phyloP scores from a whole-genome alignment of 768 basidiomycete genomes.

The Russula virescens region DNA sequence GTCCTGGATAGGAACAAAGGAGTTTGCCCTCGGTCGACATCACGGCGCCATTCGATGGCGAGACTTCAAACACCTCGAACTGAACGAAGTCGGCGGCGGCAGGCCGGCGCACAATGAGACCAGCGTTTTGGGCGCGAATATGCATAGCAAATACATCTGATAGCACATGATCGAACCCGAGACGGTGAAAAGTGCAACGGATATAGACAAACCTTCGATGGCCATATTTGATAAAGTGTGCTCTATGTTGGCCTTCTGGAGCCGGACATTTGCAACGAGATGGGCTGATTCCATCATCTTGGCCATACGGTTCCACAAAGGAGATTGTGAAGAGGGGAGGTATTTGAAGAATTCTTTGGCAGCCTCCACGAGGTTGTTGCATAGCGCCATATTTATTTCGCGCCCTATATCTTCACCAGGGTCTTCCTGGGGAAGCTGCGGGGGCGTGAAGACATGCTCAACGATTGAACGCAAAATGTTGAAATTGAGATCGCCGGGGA shows the following conservation, averaged over 20 bases:
- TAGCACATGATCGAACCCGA: neutral
- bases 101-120: neutral
- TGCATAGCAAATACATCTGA: constrained; percentile 11
- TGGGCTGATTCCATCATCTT: neutral
- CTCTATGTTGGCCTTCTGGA: neutral
- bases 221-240: neutral
- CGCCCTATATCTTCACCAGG: neutral
- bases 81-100: neutral
- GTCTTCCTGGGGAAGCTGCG: constrained; percentile 15
- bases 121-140: constrained; percentile 6
- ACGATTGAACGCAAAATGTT: neutral
- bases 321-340: neutral
- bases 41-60: constrained; percentile 34
- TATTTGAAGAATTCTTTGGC: neutral
- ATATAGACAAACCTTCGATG: neutral
- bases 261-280: neutral
- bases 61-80: constrained; percentile 40
- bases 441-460: constrained; percentile 13
- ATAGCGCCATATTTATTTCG: neutral
- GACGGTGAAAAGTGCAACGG: too few relatives aligned
- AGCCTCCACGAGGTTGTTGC: constrained; percentile 1
- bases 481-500: neutral
- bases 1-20: constrained; percentile 40
- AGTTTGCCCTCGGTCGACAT: constrained; percentile 40
- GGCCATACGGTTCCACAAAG: neutral